Base-by-base conservation (phyloP, 306 rosid genomes). In the Mimosa pudica region DNA sequence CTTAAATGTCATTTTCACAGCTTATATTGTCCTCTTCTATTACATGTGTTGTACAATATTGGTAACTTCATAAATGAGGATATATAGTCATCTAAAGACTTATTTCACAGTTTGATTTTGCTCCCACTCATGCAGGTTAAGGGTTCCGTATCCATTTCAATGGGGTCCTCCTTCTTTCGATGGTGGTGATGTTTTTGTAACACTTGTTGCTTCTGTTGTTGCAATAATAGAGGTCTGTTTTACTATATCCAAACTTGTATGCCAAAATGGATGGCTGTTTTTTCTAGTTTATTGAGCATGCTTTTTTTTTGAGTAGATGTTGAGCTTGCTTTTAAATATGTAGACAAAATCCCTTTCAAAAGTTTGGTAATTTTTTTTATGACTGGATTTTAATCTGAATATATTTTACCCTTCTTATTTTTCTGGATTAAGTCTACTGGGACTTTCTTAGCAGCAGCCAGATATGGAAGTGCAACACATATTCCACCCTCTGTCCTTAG, bases 81-180 rank as follows among this genome's bases (percentile, higher is more conserved):
- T 38, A 38, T 38, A 38, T 76, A 62, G 42, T 74, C 9, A 5
- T 24, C 42, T 11, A 36, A 75, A 60, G 8, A 5, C 6, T 58
- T 38, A 46, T 69, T 49, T 63, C 62, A 57, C 10, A 63, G 45
- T 58, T 36, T 62, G 14, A 60, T 75, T 52, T 66, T 17, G 36
- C 65, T 77, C n/a, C 44, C 79, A 66, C 74, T 65, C 61, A 49
- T 82, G 84, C 87, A 95, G 98, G 98, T 72, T 94, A 77, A 91
- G 92, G 85, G 77, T 92, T 81, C 98, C 98, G 49, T 92, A 89
- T 86, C 98, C 98, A 57, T 89, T 92, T 86, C 98, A 88, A 87
- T 95, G 98, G 98, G 97, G 97, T 30, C 9, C 84, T 55, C 96
- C 97, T 45, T 44, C 86, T 68, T 91, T 95, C 78, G 63, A 95